These are phyloP conservation scores for Dinochytrium kinnereticum DNA, from an alignment of 371 early-diverging fungal species.

Conservation along the genomic window DNA sequence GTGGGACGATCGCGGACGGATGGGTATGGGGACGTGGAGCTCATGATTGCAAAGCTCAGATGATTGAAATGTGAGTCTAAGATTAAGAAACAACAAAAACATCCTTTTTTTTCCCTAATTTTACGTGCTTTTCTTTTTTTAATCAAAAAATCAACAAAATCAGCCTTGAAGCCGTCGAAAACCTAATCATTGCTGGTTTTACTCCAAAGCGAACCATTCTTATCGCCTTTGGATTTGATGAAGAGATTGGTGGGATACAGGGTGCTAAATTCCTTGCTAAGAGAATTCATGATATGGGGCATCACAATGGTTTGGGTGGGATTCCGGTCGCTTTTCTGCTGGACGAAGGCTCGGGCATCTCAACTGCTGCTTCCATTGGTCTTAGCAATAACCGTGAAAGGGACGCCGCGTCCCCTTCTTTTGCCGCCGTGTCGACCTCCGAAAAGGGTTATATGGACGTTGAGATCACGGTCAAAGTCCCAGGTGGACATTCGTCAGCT, in stretches of 20 bases:
- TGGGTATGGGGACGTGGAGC: conserved; percentile 52
- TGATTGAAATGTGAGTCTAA: conserved; percentile 20
- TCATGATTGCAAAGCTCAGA: conserved; percentile 46
- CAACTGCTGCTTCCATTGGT: neutral
- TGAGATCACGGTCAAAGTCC: conserved; percentile 35
- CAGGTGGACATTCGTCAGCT: conserved; percentile 51
- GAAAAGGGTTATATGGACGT: conserved; percentile 53
- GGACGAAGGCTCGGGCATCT: conserved; percentile 47
- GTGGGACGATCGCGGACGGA: conserved; percentile 41
- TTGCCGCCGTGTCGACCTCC: conserved; percentile 35
- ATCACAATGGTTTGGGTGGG: conserved; percentile 20
- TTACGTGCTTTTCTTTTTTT: neutral
- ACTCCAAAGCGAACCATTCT: conserved; percentile 39
- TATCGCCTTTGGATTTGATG: conserved; percentile 53
- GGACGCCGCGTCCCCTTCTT: neutral
- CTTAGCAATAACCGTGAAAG: neutral
- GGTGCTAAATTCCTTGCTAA: conserved; percentile 7
- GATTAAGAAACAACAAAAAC: no score
- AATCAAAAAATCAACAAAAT: neutral
- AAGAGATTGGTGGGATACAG: conserved; percentile 48
- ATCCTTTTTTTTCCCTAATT: no score
- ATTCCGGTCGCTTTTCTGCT: conserved; percentile 34
- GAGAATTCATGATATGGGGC: neutral
- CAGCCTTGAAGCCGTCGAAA: conserved; percentile 41
- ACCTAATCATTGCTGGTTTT: conserved; percentile 39